phyloP scores from a whole-genome alignment of 202 grass and related monocot genomes.

The Setaria italica region DNA sequence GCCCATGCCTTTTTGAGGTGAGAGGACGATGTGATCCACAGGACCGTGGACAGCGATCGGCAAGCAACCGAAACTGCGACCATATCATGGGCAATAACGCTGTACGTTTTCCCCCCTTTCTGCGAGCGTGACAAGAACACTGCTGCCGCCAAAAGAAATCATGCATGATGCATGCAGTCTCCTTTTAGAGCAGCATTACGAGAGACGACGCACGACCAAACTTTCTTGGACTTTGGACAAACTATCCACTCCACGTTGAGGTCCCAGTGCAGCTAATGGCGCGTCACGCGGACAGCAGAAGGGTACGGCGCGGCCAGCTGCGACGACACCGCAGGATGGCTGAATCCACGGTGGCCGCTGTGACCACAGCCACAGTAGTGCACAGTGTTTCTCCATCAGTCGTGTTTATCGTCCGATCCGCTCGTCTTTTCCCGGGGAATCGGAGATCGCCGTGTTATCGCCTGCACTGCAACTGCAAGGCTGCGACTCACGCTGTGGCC shows the following conservation, averaged over 20 bases:
- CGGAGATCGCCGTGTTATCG: neutral
- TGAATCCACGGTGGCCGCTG: neutral
- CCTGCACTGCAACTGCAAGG: neutral
- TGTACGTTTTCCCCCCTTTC: neutral
- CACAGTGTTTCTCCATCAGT: neutral
- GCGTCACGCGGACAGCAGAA: neutral
- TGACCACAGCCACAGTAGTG: conserved; percentile 24
- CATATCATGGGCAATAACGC: neutral
- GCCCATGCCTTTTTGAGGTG: conserved; percentile 1
- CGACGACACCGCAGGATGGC: neutral
- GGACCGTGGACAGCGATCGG: neutral
- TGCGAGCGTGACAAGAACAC: neutral
- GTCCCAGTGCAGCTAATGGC: neutral
- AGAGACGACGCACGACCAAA: neutral
- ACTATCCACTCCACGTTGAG: neutral
- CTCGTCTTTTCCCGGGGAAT: neutral
- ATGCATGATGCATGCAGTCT: too few species aligned
- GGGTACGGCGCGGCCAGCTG: neutral
- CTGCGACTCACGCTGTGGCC: neutral
- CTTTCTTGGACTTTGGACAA: neutral
- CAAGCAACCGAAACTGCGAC: neutral
- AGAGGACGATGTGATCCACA: neutral
- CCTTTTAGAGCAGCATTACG: neutral
- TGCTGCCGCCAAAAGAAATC: neutral
- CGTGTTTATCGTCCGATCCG: neutral